Evolutionary conservation across 495 filamentous ascomycete genomes (phyloP), one percentile per base, ranked within the genome.

Genomic region (Elasticomyces elasticus): DNA sequence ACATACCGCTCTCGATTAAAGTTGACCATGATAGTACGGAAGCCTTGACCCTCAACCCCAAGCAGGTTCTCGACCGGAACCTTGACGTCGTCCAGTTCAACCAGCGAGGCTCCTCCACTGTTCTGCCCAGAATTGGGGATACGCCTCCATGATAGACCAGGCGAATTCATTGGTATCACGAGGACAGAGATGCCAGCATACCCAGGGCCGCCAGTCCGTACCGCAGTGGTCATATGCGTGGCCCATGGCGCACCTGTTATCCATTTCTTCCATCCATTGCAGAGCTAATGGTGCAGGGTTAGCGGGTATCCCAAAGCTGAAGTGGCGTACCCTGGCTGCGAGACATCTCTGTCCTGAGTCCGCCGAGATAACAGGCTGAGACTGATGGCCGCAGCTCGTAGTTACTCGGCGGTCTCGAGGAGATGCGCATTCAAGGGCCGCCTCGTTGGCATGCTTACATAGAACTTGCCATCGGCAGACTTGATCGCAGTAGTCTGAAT

Each of bases 191-290:
- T 71, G 2, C 77, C 77, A 25, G 54, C 49, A 30, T 62, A 64
- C 11, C 77, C 76, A 15, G 70, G 58, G 1, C 73, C 75, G 17
- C 77, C 77, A 6, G 76, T 80, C 22, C 77, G 64, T 4, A 79
- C 77, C 23, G 76, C 77, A 49, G 77, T 72, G 1, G 76, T 80
- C 27, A 72, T 71, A 58, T 74, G 76, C 38, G 75, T 72, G 6
- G 77, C 75, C 72, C 74, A 79, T 6, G 76, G 69, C 11, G 68
- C 75, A 52, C 76, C 76, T 20, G 77, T 80, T 35, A 80, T 79
- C 77, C 77, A 80, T 55, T 80, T 79, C 69, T 80, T 79, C 11
- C 68, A 66, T 4, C 77, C 77, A 60, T 78, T 78, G 12, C n/a
- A n/a, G n/a, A n/a, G n/a, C n/a, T n/a, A n/a, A n/a, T n/a, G n/a